These are phyloP conservation scores for Euphorbia peplus DNA, from an alignment of 345 rosid species.

Conservation along the genomic window DNA sequence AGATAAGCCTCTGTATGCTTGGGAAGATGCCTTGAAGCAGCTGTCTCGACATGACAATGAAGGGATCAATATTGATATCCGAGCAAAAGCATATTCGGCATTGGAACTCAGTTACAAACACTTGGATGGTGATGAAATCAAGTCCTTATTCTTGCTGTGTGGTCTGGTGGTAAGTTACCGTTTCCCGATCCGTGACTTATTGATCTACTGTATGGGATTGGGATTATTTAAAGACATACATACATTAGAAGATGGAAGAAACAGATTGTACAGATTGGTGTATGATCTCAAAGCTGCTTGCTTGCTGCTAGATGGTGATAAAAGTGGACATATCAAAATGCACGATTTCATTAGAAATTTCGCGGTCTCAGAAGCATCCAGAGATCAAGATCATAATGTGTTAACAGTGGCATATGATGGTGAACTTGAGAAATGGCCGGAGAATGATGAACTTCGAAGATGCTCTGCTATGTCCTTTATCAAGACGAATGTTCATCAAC, in stretches of 20 bases:
- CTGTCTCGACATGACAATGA: neutral
- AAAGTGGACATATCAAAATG: neutral
- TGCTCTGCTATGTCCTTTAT: constrained; percentile 7
- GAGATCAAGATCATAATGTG: neutral
- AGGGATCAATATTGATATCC: neutral
- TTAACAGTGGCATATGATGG: constrained; percentile 5
- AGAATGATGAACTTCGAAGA: neutral
- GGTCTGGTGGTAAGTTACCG: neutral
- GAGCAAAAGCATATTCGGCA: neutral
- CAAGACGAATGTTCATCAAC: neutral
- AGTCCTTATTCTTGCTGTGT: neutral
- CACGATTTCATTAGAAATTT: constrained; percentile 30
- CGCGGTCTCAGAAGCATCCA: constrained; percentile 18
- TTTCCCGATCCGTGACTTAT: neutral
- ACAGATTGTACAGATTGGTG: constrained; percentile 16
- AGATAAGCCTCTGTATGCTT: neutral
- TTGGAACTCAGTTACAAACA: neutral
- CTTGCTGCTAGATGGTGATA: constrained; percentile 21
- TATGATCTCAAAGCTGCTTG: constrained; percentile 22
- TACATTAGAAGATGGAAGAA: constrained; percentile 15
- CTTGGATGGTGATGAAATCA: neutral
- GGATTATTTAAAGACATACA: neutral
- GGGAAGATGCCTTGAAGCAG: constrained; percentile 15
- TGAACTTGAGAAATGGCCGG: constrained; percentile 1
- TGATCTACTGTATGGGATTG: neutral